Percentiles rank a stretch among this genome's conserved stretches.
Conservation (phyloP, 352 stramenopile genomes). For the Pythium insidiosum region DNA sequence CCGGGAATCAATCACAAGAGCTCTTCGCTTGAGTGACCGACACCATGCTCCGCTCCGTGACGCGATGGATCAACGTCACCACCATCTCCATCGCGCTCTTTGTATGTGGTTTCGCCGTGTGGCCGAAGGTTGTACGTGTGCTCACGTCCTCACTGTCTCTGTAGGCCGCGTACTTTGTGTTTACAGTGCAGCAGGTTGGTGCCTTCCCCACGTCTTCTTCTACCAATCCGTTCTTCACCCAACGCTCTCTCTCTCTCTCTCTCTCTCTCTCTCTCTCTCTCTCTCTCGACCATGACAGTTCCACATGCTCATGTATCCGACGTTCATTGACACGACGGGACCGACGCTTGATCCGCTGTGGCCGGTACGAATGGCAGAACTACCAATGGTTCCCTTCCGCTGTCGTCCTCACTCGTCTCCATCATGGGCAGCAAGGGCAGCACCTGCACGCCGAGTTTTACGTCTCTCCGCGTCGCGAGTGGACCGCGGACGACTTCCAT, state of each 20-base stretch:
- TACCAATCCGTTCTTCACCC: not conserved
- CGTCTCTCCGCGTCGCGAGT: conserved; percentile 36
- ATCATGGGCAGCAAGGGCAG: conserved; percentile 29
- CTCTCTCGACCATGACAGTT: conserved; percentile 21
- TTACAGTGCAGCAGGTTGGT: conserved; percentile 38
- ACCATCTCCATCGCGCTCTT: conserved; percentile 48
- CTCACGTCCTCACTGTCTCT: conserved; percentile 3
- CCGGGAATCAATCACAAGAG: too few relatives aligned
- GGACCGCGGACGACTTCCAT: conserved; percentile 37
- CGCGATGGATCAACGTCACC: conserved; percentile 48
- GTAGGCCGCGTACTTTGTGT: conserved; percentile 50
- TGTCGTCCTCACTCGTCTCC: not conserved
- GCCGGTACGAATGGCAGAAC: conserved; percentile 21
- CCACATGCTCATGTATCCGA: conserved; percentile 66
- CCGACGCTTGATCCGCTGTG: conserved; percentile 57
- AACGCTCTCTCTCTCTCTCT: conserved; percentile 2
- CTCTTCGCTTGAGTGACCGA: too few relatives aligned
- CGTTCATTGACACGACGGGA: conserved; percentile 31
- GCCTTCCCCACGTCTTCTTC: not conserved
- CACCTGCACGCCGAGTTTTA: conserved; percentile 48
- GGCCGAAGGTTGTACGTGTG: not conserved
- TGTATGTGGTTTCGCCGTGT: conserved; percentile 17
- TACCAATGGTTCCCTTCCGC: not conserved
- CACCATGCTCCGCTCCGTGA: too few relatives aligned
- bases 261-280: too few relatives aligned